These are phyloP conservation scores for Botrytis porri DNA, from an alignment of 2,329 filamentous ascomycete species.

Conservation along the genomic window DNA sequence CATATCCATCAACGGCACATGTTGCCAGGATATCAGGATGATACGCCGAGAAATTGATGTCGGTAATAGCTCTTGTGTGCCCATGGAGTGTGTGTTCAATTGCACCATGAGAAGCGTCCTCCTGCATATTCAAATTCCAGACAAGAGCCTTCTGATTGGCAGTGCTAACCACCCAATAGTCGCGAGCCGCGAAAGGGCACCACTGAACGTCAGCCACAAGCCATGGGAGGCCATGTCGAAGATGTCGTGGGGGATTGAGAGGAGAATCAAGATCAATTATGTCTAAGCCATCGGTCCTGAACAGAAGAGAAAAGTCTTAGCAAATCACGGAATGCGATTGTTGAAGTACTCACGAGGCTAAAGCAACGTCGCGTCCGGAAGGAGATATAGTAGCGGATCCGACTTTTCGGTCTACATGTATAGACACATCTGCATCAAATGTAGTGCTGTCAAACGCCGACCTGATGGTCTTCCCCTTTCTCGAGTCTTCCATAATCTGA, in stretches of 20 bases:
- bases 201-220: slow-evolving; percentile 94
- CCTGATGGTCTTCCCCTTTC: slow-evolving; percentile 58
- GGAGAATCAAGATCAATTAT: slow-evolving; percentile 91
- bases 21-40: slow-evolving; percentile 87
- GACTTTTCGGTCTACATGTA: slow-evolving; percentile 70
- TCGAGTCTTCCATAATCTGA: slow-evolving; percentile 40
- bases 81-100: slow-evolving; percentile 87
- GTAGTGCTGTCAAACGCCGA: slow-evolving; percentile 81
- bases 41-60: slow-evolving; percentile 93
- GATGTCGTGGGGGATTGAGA: slow-evolving; percentile 78
- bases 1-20: slow-evolving; percentile 88
- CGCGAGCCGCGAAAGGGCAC: slow-evolving; percentile 85
- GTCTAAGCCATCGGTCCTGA: slow-evolving; percentile 71
- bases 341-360: slow-evolving; percentile 62
- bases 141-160: slow-evolving; percentile 92
- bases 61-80: slow-evolving; percentile 84
- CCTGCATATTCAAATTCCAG: slow-evolving; percentile 78
- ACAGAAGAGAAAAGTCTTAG: background rate
- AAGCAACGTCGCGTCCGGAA: slow-evolving; percentile 82
- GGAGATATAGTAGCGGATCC: slow-evolving; percentile 92
- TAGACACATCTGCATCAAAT: slow-evolving; percentile 80
- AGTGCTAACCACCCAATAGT: slow-evolving; percentile 92
- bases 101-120: slow-evolving; percentile 63
- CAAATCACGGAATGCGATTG: background rate
- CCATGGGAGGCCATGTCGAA: slow-evolving; percentile 88